A percentile compares a stretch with the other conserved stretches of the same genome.
Evolutionary conservation across 345 rosid species (phyloP).

Genomic region (Angophora floribunda): DNA sequence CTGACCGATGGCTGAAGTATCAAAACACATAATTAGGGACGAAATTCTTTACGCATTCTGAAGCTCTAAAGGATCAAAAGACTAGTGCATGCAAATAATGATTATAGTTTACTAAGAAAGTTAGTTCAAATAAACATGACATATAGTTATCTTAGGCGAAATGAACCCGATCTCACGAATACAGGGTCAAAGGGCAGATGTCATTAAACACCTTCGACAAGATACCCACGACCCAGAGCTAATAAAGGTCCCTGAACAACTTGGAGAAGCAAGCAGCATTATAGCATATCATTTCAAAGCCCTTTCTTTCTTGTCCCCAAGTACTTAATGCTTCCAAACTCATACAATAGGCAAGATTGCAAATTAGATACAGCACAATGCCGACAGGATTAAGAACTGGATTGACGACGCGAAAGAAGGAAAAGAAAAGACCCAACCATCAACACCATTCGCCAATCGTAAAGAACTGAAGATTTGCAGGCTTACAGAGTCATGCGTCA

Average conservation of each 20-base stretch:
- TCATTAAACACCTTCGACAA: background rate
- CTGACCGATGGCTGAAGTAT: constrained; percentile 87
- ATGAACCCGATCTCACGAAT: background rate
- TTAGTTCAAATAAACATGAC: background rate
- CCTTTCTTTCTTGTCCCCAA: background rate
- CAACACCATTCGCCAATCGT: background rate
- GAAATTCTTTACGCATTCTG: background rate
- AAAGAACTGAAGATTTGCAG: background rate
- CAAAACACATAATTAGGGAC: background rate
- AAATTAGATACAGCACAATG: background rate
- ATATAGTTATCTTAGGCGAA: background rate
- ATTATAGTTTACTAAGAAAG: background rate
- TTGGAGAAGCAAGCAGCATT: background rate
- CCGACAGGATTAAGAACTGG: background rate
- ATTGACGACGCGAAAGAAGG: background rate
- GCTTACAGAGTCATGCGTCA: constrained; percentile 98
- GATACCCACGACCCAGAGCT: background rate
- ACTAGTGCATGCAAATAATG: background rate
- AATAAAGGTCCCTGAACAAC: background rate
- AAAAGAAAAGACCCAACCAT: background rate
- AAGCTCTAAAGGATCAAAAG: background rate
- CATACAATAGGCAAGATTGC: background rate
- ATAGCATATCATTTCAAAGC: background rate
- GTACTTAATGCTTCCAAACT: background rate
- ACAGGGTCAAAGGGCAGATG: background rate